A percentile compares a stretch with the other conserved stretches of the same genome.
phyloP scores from a whole-genome alignment of 2,329 filamentous ascomycete genomes.

The Arachnomyces sp. region DNA sequence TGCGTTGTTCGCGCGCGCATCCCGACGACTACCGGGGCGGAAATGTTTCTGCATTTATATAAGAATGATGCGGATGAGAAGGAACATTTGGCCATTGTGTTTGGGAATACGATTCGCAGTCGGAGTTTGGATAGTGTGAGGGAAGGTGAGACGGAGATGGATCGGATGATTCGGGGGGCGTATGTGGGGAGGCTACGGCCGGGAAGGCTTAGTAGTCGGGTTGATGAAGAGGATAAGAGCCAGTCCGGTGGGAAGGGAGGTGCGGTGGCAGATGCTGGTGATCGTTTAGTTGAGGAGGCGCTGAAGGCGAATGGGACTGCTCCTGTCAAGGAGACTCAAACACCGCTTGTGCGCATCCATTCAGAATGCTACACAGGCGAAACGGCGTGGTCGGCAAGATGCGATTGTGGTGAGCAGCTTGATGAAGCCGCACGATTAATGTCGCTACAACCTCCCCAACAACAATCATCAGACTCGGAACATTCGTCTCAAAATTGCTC shows the following conservation, averaged over 20 bases:
- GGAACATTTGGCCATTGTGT: slow-evolving; percentile 94
- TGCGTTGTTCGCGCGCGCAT: slow-evolving; percentile 93
- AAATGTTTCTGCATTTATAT: slow-evolving; percentile 97
- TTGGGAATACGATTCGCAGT: slow-evolving; percentile 74
- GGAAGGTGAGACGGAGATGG: slow-evolving; percentile 42
- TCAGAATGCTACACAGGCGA: slow-evolving; percentile 98
- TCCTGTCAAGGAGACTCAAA: slow-evolving; percentile 13
- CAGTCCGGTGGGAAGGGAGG: slow-evolving; percentile 14
- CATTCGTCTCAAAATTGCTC: slow-evolving; percentile 39
- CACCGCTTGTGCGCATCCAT: slow-evolving; percentile 86
- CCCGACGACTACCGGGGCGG: slow-evolving; percentile 79
- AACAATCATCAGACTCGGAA: slow-evolving; percentile 16
- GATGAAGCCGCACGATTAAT: slow-evolving; percentile 93
- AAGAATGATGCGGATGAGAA: slow-evolving; percentile 88
- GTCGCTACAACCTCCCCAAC: slow-evolving; percentile 50
- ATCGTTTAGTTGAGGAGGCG: slow-evolving; percentile 11
- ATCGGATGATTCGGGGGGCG: slow-evolving; percentile 83
- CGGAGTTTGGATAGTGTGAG: slow-evolving; percentile 46
- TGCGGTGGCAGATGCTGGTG: slow-evolving; percentile 3
- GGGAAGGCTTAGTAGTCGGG: slow-evolving; percentile 67
- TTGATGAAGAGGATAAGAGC: slow-evolving; percentile 36
- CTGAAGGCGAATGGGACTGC: neutral
- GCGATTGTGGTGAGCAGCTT: slow-evolving; percentile 94
- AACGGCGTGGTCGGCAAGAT: slow-evolving; percentile 95
- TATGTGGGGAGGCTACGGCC: slow-evolving; percentile 84